Evolutionary conservation across 176 grass and related monocot species (phyloP), one percentile per base, ranked within the genome.

Genomic region (Canna indica): DNA sequence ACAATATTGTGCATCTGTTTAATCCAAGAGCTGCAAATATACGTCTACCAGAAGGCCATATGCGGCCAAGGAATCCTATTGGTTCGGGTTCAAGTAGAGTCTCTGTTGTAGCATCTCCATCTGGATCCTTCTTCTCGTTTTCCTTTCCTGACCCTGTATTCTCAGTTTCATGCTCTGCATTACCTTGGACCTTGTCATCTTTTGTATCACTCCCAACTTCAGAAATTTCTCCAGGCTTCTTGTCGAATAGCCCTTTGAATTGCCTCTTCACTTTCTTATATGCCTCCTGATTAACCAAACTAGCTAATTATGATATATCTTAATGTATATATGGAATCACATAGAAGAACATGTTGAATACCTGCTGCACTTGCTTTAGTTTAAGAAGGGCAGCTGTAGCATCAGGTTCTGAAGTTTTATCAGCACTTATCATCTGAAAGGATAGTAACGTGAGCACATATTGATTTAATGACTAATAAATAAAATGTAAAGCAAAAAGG

Each of bases 171-270:
- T 5, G 57, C 29, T 47, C 57, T 2, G 18, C 6, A 15, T 77
- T 47, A 24, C 38, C 31, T 3, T 1, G 44, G 22, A 17, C 60
- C 64, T 78, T 78, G 46, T 64, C 75, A 33, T 60, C 81, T 65
- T 68, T 65, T 2, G 35, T 18, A 64, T 85, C 86, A 18, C 2
- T 67, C 22, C 72, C 75, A n/a, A 85, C 82, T 79, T 84, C 82
- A 30, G 89, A 82, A 62, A 99, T 99, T 78, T 93, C 89, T 7
- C 94, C 89, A 5, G 94, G 94, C 52, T 93, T 99, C 84, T 90
- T 99, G 70, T 99, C 94, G 70, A 99, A 99, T 26, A 99, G 75
- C 3, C 94, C 94, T 85, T 99, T 99, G 78, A 99, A 99, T 62
- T 99, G 94, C 76, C 81, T 93, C 86, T 84, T 93, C 0, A 84